Evolutionary conservation across 2,329 filamentous ascomycete species (phyloP), one percentile per base, ranked within the genome.

Genomic region (Aspergillus sp.): DNA sequence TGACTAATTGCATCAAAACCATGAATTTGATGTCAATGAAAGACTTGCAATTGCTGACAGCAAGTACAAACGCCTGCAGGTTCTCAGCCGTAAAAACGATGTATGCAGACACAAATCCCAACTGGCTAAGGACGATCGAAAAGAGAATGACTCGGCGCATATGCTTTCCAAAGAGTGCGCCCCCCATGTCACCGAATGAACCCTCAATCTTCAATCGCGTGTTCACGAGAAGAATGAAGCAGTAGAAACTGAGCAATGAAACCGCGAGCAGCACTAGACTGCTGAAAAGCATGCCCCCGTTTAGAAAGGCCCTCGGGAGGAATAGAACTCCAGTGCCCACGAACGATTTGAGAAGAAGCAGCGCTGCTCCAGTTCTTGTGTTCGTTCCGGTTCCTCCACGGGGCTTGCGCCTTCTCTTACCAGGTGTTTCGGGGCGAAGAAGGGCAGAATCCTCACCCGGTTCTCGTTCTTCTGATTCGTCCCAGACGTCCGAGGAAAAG

Each of bases 171-270:
- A 95, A 99, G 15, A 99, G 82, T 47, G 91, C 87, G 49, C 91
- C 92, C 53, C 96, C 95, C 77, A 99, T 96, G 70, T 98, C 95
- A 74, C 95, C 95, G 77, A 98, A 99, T 1, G 95, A 98, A n/a
- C 90, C 92, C 49, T 93, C 89, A 27, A 98, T 85, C 70, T 86
- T 89, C 49, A 96, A 80, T 35, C 95, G 89, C 2, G 92, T 95
- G 59, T 88, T 88, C 62, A 97, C 92, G 33, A 99, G 84, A 14
- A 99, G 82, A 43, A 99, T 92, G 76, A 99, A 99, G 78, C 93
- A 97, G 79, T 97, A 96, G 77, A 96, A 99, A 72, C 93, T 97
- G 58, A 99, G 80, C 2, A 84, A 80, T 6, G 95, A 93, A 15
- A 99, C 91, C 40, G 82, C 84, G 21, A 99, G 80, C n/a, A 99